Conservation (phyloP, 2,329 filamentous ascomycete species). For the Colletotrichum gloeosporioides region DNA sequence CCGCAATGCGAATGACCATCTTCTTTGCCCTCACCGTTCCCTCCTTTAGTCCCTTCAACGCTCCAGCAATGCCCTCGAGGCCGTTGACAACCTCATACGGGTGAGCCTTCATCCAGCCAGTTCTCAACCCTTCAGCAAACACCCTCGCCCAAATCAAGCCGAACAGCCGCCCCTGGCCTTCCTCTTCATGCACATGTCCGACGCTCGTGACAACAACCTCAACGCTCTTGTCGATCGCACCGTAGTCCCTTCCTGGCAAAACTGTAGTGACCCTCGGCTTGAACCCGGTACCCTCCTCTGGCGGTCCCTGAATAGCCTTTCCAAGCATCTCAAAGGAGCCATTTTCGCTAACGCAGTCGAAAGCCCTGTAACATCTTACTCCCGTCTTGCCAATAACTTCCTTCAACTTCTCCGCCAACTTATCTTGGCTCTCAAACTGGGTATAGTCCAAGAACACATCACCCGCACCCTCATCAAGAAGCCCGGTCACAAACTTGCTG, state of each 20-base stretch:
- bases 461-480: slow-evolving; percentile 11
- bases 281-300: slow-evolving; percentile 9
- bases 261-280: slow-evolving; percentile 22
- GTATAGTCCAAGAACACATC: slow-evolving; percentile 25
- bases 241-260: slow-evolving; percentile 13
- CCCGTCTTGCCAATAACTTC: slow-evolving; percentile 11
- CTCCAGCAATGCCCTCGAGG: slow-evolving; percentile 9
- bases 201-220: slow-evolving; percentile 9
- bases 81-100: slow-evolving; percentile 21
- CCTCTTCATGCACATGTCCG: slow-evolving; percentile 19
- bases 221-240: slow-evolving; percentile 11
- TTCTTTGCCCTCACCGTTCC: slow-evolving; percentile 24
- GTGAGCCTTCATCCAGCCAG: slow-evolving; percentile 24
- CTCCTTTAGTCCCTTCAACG: slow-evolving; percentile 14
- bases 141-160: slow-evolving; percentile 15
- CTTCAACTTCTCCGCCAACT: slow-evolving; percentile 19
- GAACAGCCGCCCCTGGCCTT: slow-evolving; percentile 14
- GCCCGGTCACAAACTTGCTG: slow-evolving; percentile 18
- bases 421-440: slow-evolving; percentile 11
- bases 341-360: slow-evolving; percentile 23
- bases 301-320: slow-evolving; percentile 17
- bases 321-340: slow-evolving; percentile 18
- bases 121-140: slow-evolving; percentile 18
- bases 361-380: slow-evolving; percentile 7
- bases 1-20: slow-evolving; percentile 22